Percentiles rank a stretch among this genome's conserved stretches.
phyloP scores from a whole-genome alignment of 2,329 filamentous ascomycete species.

The Dryadomyces quercus-mongolicae region DNA sequence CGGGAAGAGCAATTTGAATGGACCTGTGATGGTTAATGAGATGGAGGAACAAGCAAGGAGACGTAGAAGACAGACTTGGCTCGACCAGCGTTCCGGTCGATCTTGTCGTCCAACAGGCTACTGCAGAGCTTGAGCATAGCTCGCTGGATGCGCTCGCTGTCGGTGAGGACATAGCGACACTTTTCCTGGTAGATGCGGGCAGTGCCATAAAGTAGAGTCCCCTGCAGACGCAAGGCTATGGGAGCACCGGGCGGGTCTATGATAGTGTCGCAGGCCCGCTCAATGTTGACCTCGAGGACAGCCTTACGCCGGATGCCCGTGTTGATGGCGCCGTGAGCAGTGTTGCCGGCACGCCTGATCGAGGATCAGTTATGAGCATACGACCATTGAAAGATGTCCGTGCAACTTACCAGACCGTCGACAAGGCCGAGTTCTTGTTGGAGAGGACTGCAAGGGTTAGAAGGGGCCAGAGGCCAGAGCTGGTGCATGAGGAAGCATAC shows the following conservation, averaged over 20 bases:
- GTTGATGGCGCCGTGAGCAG: slow-evolving; percentile 58
- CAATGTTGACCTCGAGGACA: slow-evolving; percentile 78
- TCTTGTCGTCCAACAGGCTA: slow-evolving; percentile 48
- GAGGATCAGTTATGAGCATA: background rate
- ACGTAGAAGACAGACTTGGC: slow-evolving; percentile 43
- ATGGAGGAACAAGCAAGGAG: background rate
- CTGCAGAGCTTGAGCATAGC: slow-evolving; percentile 56
- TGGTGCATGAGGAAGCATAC: slow-evolving; percentile 34
- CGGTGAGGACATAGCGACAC: slow-evolving; percentile 71
- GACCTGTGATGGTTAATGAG: slow-evolving; percentile 36
- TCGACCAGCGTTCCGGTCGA: slow-evolving; percentile 61
- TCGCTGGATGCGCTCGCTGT: slow-evolving; percentile 53
- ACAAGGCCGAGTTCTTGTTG: slow-evolving; percentile 78
- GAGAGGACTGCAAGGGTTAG: slow-evolving; percentile 52
- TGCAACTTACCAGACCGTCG: slow-evolving; percentile 74
- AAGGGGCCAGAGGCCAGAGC: slow-evolving; percentile 16
- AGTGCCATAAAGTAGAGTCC: slow-evolving; percentile 76
- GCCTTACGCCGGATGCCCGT: slow-evolving; percentile 73
- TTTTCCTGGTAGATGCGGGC: slow-evolving; percentile 80
- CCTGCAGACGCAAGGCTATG: slow-evolving; percentile 80
- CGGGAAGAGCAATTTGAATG: slow-evolving; percentile 62
- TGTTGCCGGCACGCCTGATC: slow-evolving; percentile 76
- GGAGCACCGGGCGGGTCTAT: slow-evolving; percentile 65
- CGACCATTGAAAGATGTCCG: background rate
- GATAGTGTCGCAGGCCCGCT: slow-evolving; percentile 82